These are phyloP conservation scores for Neurospora terricola DNA, from an alignment of 495 filamentous ascomycete genomes.

Conservation along the genomic window DNA sequence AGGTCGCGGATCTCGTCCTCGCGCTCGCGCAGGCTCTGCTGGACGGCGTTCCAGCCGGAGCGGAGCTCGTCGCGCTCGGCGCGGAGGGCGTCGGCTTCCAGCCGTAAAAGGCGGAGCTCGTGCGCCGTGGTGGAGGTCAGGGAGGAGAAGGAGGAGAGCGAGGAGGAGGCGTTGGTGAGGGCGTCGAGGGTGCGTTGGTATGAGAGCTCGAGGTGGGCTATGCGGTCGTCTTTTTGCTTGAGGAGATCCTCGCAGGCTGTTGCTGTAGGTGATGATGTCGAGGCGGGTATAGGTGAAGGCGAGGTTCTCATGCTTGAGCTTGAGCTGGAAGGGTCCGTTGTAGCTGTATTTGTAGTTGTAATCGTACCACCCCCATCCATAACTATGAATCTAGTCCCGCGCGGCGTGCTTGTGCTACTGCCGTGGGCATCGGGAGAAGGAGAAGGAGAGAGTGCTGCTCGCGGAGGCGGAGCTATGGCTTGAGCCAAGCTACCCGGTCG, in stretches of 20 bases:
- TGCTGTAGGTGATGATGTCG: constrained; percentile 2
- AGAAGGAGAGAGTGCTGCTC: not conserved
- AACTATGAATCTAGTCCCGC: not conserved
- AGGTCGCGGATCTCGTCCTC: constrained; percentile 36
- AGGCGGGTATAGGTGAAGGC: not conserved
- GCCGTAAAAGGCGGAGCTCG: constrained; percentile 30
- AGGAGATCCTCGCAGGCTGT: constrained; percentile 17
- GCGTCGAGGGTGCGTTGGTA: constrained; percentile 31
- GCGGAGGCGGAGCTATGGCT: not conserved
- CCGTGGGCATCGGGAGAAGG: not conserved
- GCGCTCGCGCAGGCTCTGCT: constrained; percentile 24
- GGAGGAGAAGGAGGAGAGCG: not conserved
- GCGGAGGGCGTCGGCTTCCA: constrained; percentile 29
- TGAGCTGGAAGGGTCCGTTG: not conserved
- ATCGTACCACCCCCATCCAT: not conserved
- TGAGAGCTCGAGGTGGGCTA: constrained; percentile 29
- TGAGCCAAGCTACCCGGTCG: not conserved
- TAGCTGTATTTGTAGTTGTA: not conserved
- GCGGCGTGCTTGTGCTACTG: not conserved
- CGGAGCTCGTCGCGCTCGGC: constrained; percentile 30
- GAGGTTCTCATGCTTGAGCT: not conserved
- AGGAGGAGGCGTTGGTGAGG: constrained; percentile 14
- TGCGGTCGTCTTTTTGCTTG: constrained; percentile 31
- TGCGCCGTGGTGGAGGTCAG: constrained; percentile 12
- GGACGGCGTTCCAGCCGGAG: constrained; percentile 29